Evolutionary conservation across 2,329 filamentous ascomycete species (phyloP), one percentile per base, ranked within the genome.

Genomic region (Juglanconis oblonga): DNA sequence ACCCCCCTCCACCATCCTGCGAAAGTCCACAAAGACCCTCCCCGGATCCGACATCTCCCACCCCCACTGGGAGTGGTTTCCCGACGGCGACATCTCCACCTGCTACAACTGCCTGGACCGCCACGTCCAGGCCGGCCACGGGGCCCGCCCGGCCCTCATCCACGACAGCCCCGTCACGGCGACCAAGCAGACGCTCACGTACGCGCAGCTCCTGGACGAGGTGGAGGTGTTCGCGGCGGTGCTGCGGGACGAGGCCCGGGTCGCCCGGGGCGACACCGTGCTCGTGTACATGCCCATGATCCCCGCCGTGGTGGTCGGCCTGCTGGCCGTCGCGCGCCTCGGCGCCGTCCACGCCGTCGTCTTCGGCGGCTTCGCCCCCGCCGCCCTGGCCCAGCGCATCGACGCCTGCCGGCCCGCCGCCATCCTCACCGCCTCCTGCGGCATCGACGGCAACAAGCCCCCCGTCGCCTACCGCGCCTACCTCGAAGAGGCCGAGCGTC

Each of bases 271-370:
- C 1, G 91, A 97, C 76, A 89, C 95, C 1, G 91, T 97, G 5
- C 81, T 97, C 64, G 84, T 97, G 33, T 98, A 97, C 74, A 89
- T 97, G 93, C 93, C 93, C 57, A 97, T 97, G 93, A 91, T 97
- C 48, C 93, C 94, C 0, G 88, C 91, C 0, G 90, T 92, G 1
- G 73, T 97, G n/a, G 86, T 96, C 63, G 93, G 90, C 9, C 92
- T 95, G 65, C 84, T 97, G 4, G 92, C 94, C 31, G 85, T 90
- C 61, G 87, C 87, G 62, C 86, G 92, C 9, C 80, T 97, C 1
- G 94, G 93, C 10, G 94, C 92, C 14, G 86, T 97, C 55, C 94
- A 98, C 71, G 87, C 91, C 3, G 91, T 96, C 4, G 94, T 98
- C 3, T 97, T 97, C 73, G 94, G 94, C 47, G 93, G 94, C 0